These are phyloP conservation scores for Cryphonectria radicalis DNA, from an alignment of 2,329 filamentous ascomycete species.

Conservation along the genomic window DNA sequence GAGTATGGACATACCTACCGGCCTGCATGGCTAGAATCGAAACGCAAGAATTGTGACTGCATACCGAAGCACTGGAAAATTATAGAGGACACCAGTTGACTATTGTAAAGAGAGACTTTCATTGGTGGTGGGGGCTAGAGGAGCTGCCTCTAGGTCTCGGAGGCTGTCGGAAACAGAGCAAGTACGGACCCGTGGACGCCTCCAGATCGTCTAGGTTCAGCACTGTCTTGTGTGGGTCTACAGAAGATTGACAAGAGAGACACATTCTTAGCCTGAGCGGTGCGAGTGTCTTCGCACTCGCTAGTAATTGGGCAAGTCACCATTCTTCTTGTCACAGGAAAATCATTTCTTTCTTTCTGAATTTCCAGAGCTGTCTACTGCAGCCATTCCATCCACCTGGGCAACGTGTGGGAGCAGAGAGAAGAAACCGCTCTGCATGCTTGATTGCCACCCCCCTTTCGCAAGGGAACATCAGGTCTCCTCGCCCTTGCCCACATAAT, in stretches of 20 bases:
- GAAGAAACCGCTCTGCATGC: not conserved
- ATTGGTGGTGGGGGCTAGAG: no score
- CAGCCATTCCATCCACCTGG: constrained; percentile 10
- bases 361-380: constrained; percentile 21
- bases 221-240: not conserved
- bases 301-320: not conserved
- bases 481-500: constrained; percentile 3
- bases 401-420: constrained; percentile 5
- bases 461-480: not conserved
- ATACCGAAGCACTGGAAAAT: no score
- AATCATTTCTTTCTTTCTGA: constrained; percentile 10
- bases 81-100: no score
- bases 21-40: no score
- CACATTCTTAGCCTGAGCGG: not conserved
- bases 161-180: not conserved
- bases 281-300: not conserved
- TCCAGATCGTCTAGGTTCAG: not conserved
- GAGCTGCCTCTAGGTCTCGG: no score
- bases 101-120: no score
- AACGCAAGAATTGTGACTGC: no score
- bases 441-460: not conserved
- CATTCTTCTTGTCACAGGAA: constrained; percentile 4
- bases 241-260: not conserved
- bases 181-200: not conserved
- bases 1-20: not conserved